Conservation (phyloP, 192 early-diverging fungal species). For the Phycomyces blakesleeanus region DNA sequence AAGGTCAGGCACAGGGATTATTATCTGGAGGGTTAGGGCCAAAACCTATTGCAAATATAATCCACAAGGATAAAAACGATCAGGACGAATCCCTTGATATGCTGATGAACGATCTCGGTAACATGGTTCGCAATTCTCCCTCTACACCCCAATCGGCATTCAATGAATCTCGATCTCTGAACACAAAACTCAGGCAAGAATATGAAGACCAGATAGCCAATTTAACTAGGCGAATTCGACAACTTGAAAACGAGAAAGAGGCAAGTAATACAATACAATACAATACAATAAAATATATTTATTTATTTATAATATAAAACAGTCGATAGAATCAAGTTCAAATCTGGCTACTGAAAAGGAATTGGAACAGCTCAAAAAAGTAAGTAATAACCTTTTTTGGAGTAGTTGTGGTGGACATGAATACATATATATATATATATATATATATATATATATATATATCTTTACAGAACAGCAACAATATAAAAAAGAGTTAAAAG, state of each 20-base stretch:
- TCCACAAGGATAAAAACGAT: neutral
- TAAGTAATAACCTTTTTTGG: neutral
- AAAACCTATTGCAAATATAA: neutral
- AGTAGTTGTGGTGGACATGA: too few species aligned
- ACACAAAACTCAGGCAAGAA: slow-evolving; percentile 37
- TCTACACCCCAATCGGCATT: too few species aligned
- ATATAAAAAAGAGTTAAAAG: too few species aligned
- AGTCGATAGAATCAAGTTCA: neutral
- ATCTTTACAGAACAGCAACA: too few species aligned
- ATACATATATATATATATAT: too few species aligned
- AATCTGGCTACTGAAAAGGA: slow-evolving; percentile 1
- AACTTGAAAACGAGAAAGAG: slow-evolving; percentile 48
- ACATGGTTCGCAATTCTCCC: neutral
- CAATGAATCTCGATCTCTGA: neutral
- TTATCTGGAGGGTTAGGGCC: too few species aligned
- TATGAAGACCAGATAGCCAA: slow-evolving; percentile 59
- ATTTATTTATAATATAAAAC: neutral
- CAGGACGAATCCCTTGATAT: neutral
- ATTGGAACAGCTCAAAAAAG: slow-evolving; percentile 8
- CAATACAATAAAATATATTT: neutral
- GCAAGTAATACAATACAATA: too few species aligned
- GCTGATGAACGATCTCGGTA: neutral
- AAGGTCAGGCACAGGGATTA: too few species aligned
- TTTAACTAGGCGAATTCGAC: slow-evolving; percentile 62
- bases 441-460: too few species aligned